Conservation (phyloP, 768 basidiomycete genomes). For the Boletus huronensis region DNA sequence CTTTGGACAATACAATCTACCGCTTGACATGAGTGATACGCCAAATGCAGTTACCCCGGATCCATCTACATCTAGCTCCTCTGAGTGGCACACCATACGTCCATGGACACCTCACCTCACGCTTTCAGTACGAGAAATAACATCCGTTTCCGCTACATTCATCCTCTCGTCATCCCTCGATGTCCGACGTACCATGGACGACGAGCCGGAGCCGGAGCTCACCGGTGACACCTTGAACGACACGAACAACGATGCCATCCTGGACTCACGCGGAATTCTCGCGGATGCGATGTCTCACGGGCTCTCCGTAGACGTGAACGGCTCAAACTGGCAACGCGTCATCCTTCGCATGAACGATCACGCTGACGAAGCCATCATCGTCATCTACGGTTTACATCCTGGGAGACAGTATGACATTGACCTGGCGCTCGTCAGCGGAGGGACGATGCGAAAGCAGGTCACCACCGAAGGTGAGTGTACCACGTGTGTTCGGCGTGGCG, state of each 20-base stretch:
- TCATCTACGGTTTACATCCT: conserved; percentile 86
- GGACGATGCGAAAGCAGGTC: conserved; percentile 60
- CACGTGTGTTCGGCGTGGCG: conserved; percentile 8
- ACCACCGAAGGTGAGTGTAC: conserved; percentile 55
- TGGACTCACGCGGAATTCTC: conserved; percentile 44
- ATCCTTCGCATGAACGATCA: conserved; percentile 78
- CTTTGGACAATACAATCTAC: neutral
- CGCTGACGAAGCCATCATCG: conserved; percentile 84
- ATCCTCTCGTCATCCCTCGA: conserved; percentile 57
- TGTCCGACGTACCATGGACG: conserved; percentile 14
- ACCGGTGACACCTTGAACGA: conserved; percentile 35
- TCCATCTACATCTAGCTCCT: conserved; percentile 19
- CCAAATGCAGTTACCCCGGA: conserved; percentile 1
- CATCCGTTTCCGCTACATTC: conserved; percentile 78
- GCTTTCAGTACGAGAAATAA: conserved; percentile 72
- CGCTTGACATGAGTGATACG: conserved; percentile 19
- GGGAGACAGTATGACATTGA: conserved; percentile 90
- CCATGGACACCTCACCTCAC: conserved; percentile 75
- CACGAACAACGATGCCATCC: conserved; percentile 31
- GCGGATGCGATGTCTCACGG: conserved; percentile 69
- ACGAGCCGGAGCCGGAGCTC: conserved; percentile 29
- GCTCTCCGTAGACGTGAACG: conserved; percentile 77
- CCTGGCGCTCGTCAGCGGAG: conserved; percentile 65
- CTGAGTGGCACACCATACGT: conserved; percentile 67
- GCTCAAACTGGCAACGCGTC: conserved; percentile 72